A percentile compares a stretch with the other conserved stretches of the same genome.
These are phyloP conservation scores for Fraxinus dipetala DNA, from an alignment of 305 asterid species.

Conservation along the genomic window DNA sequence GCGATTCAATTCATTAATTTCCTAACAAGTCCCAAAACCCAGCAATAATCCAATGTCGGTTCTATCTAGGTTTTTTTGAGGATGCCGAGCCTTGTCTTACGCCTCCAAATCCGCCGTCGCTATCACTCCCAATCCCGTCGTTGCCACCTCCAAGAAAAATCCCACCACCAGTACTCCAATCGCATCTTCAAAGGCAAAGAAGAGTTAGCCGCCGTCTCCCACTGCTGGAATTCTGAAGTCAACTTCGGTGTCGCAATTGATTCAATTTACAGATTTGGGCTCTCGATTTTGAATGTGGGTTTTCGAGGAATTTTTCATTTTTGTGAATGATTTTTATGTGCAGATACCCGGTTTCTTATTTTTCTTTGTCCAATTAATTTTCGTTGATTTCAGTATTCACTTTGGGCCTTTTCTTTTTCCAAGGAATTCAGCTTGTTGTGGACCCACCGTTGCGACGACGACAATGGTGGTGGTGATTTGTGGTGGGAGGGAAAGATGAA, in stretches of 20 bases:
- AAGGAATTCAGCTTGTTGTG: too few species aligned
- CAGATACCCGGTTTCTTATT: too few species aligned
- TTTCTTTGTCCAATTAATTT: too few species aligned
- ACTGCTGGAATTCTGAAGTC: conserved; percentile 32
- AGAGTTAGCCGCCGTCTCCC: conserved; percentile 19
- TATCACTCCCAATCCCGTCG: conserved; percentile 25
- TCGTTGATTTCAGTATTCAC: background rate
- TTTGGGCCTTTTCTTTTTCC: background rate
- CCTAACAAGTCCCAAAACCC: background rate
- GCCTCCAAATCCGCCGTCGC: conserved; percentile 31
- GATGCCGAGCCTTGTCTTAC: conserved; percentile 36
- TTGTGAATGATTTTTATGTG: too few species aligned
- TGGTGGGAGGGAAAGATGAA: too few species aligned
- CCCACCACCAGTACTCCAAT: conserved; percentile 17
- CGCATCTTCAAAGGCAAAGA: conserved; percentile 31
- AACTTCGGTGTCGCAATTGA: conserved; percentile 32
- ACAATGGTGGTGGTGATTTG: too few species aligned
- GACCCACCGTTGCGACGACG: too few species aligned
- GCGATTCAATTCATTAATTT: background rate
- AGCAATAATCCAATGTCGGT: conserved; percentile 27
- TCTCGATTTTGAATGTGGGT: too few species aligned
- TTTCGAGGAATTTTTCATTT: too few species aligned
- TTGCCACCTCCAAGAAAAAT: conserved; percentile 29
- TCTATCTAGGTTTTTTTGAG: conserved; percentile 35
- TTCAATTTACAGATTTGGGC: too few species aligned